A percentile compares a stretch with the other conserved stretches of the same genome.
Evolutionary conservation across 1,284 basidiomycete species (phyloP).

Genomic region (Entoloma clypeatum): DNA sequence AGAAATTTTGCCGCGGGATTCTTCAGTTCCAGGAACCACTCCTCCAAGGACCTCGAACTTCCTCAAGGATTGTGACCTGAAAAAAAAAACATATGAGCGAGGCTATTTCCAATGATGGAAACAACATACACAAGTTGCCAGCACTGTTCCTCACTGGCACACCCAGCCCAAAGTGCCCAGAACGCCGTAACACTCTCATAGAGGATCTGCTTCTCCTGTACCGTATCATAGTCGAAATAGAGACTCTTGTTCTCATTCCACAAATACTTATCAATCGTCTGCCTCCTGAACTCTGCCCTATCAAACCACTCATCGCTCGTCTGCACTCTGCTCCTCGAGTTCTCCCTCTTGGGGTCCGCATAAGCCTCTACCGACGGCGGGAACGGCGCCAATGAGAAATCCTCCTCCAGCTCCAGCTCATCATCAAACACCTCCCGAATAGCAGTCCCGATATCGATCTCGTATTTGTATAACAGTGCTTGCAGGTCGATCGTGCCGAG

Average conservation of each 20-base stretch:
- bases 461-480: conserved; percentile 89
- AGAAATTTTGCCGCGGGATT: conserved; percentile 93
- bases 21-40: conserved; percentile 95
- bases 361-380: conserved; percentile 83
- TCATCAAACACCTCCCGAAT: conserved; percentile 95
- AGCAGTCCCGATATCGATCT: conserved; percentile 89
- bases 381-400: conserved; percentile 89
- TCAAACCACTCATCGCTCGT: conserved; percentile 87
- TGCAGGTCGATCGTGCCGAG: conserved; percentile 96
- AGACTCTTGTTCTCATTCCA: conserved; percentile 96
- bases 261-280: conserved; percentile 89
- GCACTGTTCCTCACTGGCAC: conserved; percentile 92
- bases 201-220: conserved; percentile 82
- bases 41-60: conserved; percentile 97
- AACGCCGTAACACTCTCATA: conserved; percentile 96
- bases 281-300: conserved; percentile 77
- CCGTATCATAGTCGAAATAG: conserved; percentile 97
- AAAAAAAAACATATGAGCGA: conserved; percentile 8
- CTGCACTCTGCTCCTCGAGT: conserved; percentile 63
- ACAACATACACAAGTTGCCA: conserved; percentile 82
- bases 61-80: conserved; percentile 77
- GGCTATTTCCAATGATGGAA: neutral
- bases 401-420: conserved; percentile 85
- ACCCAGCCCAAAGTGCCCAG: conserved; percentile 97
- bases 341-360: conserved; percentile 53